Evolutionary conservation across 2,329 filamentous ascomycete species (phyloP), one percentile per base, ranked within the genome.

Genomic region (Phaeosphaeria sp.): DNA sequence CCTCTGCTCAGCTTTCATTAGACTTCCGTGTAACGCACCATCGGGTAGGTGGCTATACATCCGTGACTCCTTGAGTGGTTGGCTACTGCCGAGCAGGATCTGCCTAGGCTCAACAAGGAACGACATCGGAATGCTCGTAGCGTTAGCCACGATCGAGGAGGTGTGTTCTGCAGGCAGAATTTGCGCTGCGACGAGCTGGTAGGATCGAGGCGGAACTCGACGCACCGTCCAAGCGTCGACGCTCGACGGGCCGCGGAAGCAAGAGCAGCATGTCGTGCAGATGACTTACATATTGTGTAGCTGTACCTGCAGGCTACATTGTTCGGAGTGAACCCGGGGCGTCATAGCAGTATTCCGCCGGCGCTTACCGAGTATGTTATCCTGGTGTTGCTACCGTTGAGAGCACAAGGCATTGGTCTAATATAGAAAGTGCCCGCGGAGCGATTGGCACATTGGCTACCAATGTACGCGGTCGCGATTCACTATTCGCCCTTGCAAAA

Each of bases 281-380:
- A 24, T 36, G 24, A 44, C 33, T 46, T 33, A 46, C 51, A 53
- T 46, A 39, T 9, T 45, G 51, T 54, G 51, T 54, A 54, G 47
- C 20, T 24, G 57, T 56, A 57, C 57, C 54, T 60, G 54, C 54
- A 47, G 40, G 24, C 20, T 25, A 55, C 52, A 55, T 55, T 55
- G 43, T 49, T 55, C 51, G 43, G 51, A 33, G 21, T 46, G 27
- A 15, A 22, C 4, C 47, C 47, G 30, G 18, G 24, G 8, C 30
- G 30, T 49, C 36, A 22, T 36, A 20, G n/a, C 13, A 21, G 15
- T 36, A 22, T 49, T 6, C 15, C 15, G 43, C 42, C 44, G 18
- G 40, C 27, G n/a, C 45, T 24, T 27, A 46, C 50, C 50, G 49
- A 44, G 18, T 18, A 13, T 13, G 15, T 25, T 36, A 44, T 13